A percentile compares a stretch with the other conserved stretches of the same genome.
Evolutionary conservation across 2,329 filamentous ascomycete species (phyloP).

Genomic region (Cladophialophora psammophila): DNA sequence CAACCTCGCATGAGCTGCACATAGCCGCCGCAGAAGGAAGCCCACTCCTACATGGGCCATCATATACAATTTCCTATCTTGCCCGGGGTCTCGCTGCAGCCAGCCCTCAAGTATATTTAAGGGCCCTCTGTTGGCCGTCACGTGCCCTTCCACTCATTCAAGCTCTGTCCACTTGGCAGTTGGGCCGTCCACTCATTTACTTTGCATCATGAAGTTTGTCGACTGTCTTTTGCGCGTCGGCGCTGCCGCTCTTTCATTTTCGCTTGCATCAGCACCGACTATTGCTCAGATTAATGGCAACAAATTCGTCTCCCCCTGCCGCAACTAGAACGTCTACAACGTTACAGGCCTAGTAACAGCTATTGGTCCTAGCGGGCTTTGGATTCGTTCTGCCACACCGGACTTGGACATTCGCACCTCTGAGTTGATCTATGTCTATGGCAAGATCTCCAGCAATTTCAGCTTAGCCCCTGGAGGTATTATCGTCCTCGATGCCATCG

Average conservation of each 20-base stretch:
- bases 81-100: too few species aligned
- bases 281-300: constrained; percentile 72
- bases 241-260: constrained; percentile 37
- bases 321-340: constrained; percentile 63
- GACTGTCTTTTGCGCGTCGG: constrained; percentile 10
- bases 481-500: too few species aligned
- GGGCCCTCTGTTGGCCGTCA: too few species aligned
- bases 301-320: constrained; percentile 68
- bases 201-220: constrained; percentile 21
- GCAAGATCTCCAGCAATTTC: constrained; percentile 41
- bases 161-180: too few species aligned
- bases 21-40: too few species aligned
- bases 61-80: too few species aligned
- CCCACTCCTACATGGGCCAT: too few species aligned
- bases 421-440: constrained; percentile 71
- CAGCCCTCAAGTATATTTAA: too few species aligned
- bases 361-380: constrained; percentile 68
- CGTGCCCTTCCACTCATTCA: too few species aligned
- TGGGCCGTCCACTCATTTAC: too few species aligned
- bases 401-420: constrained; percentile 66
- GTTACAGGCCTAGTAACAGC: constrained; percentile 71
- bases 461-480: too few species aligned
- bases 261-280: constrained; percentile 47
- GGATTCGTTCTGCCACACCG: constrained; percentile 66
- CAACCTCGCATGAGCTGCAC: too few species aligned